phyloP scores from a whole-genome alignment of 2,329 filamentous ascomycete genomes.

The Paraconiothyrium sp. region DNA sequence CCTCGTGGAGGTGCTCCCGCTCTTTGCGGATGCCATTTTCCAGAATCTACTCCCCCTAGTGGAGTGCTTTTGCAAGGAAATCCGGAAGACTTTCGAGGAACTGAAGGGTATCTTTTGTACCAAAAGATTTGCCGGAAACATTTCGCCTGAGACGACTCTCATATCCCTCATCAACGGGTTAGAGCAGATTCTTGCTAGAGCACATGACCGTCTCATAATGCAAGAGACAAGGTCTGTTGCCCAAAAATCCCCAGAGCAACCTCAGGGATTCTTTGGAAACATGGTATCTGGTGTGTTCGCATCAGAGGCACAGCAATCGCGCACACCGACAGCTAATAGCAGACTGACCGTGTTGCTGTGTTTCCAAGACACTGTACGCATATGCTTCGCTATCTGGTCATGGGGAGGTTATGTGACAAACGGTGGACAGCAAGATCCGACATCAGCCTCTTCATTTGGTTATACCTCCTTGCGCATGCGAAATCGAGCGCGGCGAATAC shows the following conservation, averaged over 20 bases:
- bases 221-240: conserved; percentile 77
- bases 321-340: conserved; percentile 89
- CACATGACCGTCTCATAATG: conserved; percentile 80
- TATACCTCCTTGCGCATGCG: conserved; percentile 92
- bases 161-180: conserved; percentile 92
- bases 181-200: conserved; percentile 87
- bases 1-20: conserved; percentile 80
- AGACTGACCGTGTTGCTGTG: conserved; percentile 93
- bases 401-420: conserved; percentile 79
- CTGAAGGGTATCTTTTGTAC: conserved; percentile 71
- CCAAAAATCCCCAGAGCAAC: conserved; percentile 81
- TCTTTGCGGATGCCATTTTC: conserved; percentile 86
- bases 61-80: conserved; percentile 84
- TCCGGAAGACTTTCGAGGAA: conserved; percentile 75
- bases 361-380: conserved; percentile 92
- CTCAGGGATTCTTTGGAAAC: conserved; percentile 89
- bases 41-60: conserved; percentile 90
- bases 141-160: conserved; percentile 73
- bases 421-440: conserved; percentile 65
- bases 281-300: conserved; percentile 94
- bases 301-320: conserved; percentile 77
- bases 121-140: conserved; percentile 39
- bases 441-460: conserved; percentile 81
- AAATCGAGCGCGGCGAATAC: conserved; percentile 83
- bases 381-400: conserved; percentile 94